Conservation (phyloP, 2,329 filamentous ascomycete genomes). For the Fusarium sp. region DNA sequence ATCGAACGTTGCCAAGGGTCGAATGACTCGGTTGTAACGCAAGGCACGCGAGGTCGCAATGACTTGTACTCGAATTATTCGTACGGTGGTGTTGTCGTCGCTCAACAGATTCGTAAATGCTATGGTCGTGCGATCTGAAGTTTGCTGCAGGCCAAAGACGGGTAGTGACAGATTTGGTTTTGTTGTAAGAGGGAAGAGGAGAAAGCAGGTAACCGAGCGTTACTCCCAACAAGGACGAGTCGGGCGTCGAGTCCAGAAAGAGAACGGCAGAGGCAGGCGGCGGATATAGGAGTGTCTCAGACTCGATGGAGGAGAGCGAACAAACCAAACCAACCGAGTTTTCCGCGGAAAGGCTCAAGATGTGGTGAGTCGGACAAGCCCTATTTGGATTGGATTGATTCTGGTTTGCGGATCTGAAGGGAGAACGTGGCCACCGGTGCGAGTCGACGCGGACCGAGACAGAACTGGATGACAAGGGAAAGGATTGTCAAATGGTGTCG, state of each 20-base stretch:
- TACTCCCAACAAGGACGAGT: slow-evolving; percentile 27
- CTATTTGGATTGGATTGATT: slow-evolving; percentile 22
- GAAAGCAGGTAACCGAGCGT: slow-evolving; percentile 27
- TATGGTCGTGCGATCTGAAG: slow-evolving; percentile 34
- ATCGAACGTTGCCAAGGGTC: slow-evolving; percentile 1
- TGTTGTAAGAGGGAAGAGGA: slow-evolving; percentile 28
- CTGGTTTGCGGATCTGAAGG: slow-evolving; percentile 41
- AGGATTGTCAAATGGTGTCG: slow-evolving; percentile 20
- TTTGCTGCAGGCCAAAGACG: slow-evolving; percentile 40
- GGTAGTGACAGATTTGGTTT: slow-evolving; percentile 42
- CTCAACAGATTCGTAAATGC: slow-evolving; percentile 29
- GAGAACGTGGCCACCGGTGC: slow-evolving; percentile 30
- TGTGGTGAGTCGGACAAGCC: slow-evolving; percentile 25
- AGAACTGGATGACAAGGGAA: slow-evolving; percentile 3
- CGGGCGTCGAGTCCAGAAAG: slow-evolving; percentile 30
- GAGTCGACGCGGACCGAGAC: slow-evolving; percentile 19
- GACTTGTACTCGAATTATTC: slow-evolving; percentile 29
- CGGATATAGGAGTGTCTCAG: slow-evolving; percentile 44
- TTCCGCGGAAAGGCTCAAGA: slow-evolving; percentile 27
- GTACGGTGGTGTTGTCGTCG: slow-evolving; percentile 17
- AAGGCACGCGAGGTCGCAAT: slow-evolving; percentile 9
- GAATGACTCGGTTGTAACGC: slow-evolving; percentile 15
- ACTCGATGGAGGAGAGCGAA: slow-evolving; percentile 36
- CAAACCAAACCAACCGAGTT: slow-evolving; percentile 36
- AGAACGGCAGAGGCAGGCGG: slow-evolving; percentile 37